Conservation (phyloP, 2,329 filamentous ascomycete genomes). For the Apiospora kogelbergensis region DNA sequence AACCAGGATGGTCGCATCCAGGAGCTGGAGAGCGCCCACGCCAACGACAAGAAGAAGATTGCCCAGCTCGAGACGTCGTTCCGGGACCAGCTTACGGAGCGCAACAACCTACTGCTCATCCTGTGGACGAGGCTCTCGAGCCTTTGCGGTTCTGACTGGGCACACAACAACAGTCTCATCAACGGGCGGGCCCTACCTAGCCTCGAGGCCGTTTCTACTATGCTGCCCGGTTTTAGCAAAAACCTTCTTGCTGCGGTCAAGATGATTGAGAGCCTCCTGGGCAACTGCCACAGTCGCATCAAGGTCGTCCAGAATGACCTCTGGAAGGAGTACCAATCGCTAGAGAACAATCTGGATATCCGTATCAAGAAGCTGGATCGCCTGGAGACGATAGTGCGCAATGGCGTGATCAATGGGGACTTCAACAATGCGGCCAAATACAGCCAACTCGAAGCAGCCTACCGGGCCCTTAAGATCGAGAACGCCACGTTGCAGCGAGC, state of each 20-base stretch:
- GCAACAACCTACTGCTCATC: constrained; percentile 83
- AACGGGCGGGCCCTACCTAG: constrained; percentile 82
- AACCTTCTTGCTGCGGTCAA: constrained; percentile 87
- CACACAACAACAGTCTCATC: constrained; percentile 83
- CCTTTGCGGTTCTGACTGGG: constrained; percentile 89
- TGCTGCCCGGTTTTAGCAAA: constrained; percentile 84
- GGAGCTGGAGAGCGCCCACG: constrained; percentile 80
- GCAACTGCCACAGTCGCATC: constrained; percentile 76
- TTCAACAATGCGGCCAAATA: constrained; percentile 46
- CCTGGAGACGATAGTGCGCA: constrained; percentile 76
- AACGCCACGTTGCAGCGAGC: constrained; percentile 68
- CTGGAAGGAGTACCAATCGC: constrained; percentile 84
- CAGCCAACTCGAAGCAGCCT: constrained; percentile 58
- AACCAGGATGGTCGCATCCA: constrained; percentile 81
- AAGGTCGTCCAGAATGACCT: constrained; percentile 84
- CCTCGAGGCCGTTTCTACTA: constrained; percentile 80
- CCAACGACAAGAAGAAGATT: constrained; percentile 76
- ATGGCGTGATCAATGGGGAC: constrained; percentile 54
- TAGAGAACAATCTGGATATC: constrained; percentile 78
- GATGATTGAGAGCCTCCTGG: constrained; percentile 78
- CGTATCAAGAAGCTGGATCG: constrained; percentile 84
- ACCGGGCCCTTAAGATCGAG: constrained; percentile 63
- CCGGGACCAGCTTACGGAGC: constrained; percentile 84
- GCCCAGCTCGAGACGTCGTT: constrained; percentile 74
- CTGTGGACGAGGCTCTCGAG: constrained; percentile 87